Evolutionary conservation across 495 filamentous ascomycete genomes (phyloP).

Genomic region (Podospora pseudopauciseta): DNA sequence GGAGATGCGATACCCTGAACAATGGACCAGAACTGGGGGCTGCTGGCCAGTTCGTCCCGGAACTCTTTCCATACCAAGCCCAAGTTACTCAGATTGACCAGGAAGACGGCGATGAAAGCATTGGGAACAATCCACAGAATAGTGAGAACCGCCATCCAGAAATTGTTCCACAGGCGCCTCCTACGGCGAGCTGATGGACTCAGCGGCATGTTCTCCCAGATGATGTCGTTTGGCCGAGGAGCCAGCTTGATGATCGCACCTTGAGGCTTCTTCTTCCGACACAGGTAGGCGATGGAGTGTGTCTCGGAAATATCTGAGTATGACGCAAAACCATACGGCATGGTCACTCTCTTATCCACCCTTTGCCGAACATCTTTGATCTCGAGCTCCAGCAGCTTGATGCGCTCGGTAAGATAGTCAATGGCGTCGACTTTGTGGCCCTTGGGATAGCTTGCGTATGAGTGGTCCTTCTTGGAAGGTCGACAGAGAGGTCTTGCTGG

Average conservation of each 20-base stretch:
- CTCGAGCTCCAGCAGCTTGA: conserved; percentile 74
- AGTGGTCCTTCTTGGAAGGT: conserved; percentile 67
- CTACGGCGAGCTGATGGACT: conserved; percentile 61
- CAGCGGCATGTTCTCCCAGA: conserved; percentile 89
- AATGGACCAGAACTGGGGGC: conserved; percentile 71
- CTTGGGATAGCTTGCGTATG: conserved; percentile 53
- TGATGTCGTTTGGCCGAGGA: conserved; percentile 84
- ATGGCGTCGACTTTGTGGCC: conserved; percentile 86
- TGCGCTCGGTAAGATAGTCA: conserved; percentile 83
- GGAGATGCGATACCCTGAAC: conserved; percentile 95
- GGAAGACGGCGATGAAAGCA: conserved; percentile 88
- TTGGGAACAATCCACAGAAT: conserved; percentile 92
- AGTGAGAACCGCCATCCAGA: conserved; percentile 80
- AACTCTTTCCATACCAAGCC: conserved; percentile 79
- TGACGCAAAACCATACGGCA: conserved; percentile 91
- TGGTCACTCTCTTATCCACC: conserved; percentile 80
- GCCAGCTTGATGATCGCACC: conserved; percentile 77
- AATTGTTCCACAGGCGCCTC: conserved; percentile 70
- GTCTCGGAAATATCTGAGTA: conserved; percentile 85
- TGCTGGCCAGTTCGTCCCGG: conserved; percentile 53
- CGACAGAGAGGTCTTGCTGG: conserved; percentile 71
- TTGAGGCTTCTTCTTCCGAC: conserved; percentile 73
- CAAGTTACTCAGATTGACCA: conserved; percentile 78
- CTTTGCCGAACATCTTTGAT: conserved; percentile 77
- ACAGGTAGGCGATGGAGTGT: conserved; percentile 78